phyloP scores from a whole-genome alignment of 1,284 basidiomycete genomes.

The Microbotryum lychnidis-dioicae region DNA sequence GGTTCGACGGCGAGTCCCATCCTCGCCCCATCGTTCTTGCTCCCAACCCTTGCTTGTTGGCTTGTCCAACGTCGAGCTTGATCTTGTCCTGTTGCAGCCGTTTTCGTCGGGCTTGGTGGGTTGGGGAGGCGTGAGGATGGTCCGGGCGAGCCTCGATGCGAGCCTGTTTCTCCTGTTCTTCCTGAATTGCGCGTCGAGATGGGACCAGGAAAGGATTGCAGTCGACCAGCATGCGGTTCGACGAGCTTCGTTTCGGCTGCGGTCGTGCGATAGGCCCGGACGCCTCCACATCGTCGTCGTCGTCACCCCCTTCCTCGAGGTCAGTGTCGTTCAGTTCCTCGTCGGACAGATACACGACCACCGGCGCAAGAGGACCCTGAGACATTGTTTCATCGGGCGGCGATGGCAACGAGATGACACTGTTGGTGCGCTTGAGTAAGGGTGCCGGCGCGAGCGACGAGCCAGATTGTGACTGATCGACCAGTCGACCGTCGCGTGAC shows the following conservation, averaged over 20 bases:
- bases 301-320: background rate
- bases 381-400: background rate
- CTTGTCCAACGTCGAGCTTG: background rate
- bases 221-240: background rate
- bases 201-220: background rate
- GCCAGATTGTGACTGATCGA: too few species aligned
- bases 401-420: constrained; percentile 1
- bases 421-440: background rate
- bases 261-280: background rate
- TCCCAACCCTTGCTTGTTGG: background rate
- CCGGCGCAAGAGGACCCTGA: background rate
- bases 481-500: too few species aligned
- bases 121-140: background rate
- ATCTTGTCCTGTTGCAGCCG: background rate
- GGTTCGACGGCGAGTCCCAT: background rate
- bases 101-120: background rate
- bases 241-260: background rate
- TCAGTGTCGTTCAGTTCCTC: constrained; percentile 1
- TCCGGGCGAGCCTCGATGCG: background rate
- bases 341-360: background rate
- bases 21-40: background rate
- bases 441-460: too few species aligned
- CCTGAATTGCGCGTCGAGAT: background rate
- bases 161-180: background rate
- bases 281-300: background rate